Evolutionary conservation across 345 rosid species (phyloP).

Genomic region (Pistacia atlantica): DNA sequence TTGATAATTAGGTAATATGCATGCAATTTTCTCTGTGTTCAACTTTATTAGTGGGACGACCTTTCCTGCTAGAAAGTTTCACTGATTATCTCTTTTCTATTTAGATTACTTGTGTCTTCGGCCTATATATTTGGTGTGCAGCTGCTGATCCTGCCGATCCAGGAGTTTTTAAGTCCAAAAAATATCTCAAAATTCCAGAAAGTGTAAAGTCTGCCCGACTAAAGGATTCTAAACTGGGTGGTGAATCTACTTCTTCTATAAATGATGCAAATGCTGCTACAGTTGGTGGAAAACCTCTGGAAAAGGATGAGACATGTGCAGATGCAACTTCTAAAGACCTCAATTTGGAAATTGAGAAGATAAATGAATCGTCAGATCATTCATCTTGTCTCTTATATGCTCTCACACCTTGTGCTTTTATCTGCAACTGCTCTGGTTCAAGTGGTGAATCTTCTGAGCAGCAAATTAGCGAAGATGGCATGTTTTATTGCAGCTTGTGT

Average conservation of each 20-base stretch:
- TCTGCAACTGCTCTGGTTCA: constrained; percentile 57
- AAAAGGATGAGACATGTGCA: constrained; percentile 30
- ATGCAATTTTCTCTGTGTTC: too few relatives aligned
- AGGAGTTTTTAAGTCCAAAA: constrained; percentile 76
- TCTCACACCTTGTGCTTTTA: constrained; percentile 65
- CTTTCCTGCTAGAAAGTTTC: neutral
- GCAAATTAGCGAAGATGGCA: constrained; percentile 86
- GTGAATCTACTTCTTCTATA: constrained; percentile 57
- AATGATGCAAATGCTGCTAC: constrained; percentile 48
- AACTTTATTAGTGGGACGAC: too few relatives aligned
- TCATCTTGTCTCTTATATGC: constrained; percentile 50
- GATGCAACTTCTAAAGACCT: constrained; percentile 42
- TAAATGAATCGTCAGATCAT: constrained; percentile 33
- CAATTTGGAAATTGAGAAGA: constrained; percentile 35
- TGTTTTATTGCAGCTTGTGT: constrained; percentile 97
- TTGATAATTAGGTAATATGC: too few relatives aligned
- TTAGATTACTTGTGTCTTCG: constrained; percentile 70
- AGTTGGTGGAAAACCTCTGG: constrained; percentile 54
- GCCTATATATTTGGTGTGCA: constrained; percentile 83
- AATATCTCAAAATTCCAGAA: constrained; percentile 68
- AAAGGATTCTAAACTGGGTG: constrained; percentile 64
- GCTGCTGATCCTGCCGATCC: constrained; percentile 92
- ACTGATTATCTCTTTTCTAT: constrained; percentile 26
- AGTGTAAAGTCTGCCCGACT: constrained; percentile 43
- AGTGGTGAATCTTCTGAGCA: constrained; percentile 67